phyloP scores from a whole-genome alignment of 495 filamentous ascomycete genomes.

The Neurospora intermedia region DNA sequence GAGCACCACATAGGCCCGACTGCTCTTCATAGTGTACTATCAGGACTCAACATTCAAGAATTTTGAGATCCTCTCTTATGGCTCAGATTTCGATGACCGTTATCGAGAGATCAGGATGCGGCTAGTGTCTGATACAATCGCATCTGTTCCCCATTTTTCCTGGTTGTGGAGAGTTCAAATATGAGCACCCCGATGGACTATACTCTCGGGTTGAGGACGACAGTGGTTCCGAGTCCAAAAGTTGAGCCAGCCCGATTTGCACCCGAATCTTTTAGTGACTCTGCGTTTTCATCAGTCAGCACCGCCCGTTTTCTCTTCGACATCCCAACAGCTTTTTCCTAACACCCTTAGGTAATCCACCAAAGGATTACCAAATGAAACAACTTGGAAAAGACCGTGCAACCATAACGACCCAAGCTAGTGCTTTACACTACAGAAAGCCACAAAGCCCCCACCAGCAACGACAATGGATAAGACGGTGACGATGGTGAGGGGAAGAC shows the following conservation, averaged over 20 bases:
- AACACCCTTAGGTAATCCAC: background rate
- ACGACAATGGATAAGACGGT: background rate
- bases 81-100: background rate
- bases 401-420: background rate
- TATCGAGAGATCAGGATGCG: background rate
- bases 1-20: background rate
- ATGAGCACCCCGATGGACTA: background rate
- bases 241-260: background rate
- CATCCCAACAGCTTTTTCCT: background rate
- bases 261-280: background rate
- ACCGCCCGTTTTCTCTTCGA: background rate
- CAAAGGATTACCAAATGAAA: background rate
- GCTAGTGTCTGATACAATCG: background rate
- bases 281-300: background rate
- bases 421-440: background rate
- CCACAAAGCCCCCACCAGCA: background rate
- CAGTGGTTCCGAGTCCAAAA: background rate
- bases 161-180: background rate
- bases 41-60: no score
- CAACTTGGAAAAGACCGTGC: background rate
- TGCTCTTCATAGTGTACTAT: background rate
- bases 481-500: background rate
- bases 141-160: background rate
- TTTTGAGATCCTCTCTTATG: background rate
- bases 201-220: background rate